Evolutionary conservation across 352 stramenopile genomes (phyloP), one percentile per base, ranked within the genome.

Genomic region (Lagenidium giganteum): DNA sequence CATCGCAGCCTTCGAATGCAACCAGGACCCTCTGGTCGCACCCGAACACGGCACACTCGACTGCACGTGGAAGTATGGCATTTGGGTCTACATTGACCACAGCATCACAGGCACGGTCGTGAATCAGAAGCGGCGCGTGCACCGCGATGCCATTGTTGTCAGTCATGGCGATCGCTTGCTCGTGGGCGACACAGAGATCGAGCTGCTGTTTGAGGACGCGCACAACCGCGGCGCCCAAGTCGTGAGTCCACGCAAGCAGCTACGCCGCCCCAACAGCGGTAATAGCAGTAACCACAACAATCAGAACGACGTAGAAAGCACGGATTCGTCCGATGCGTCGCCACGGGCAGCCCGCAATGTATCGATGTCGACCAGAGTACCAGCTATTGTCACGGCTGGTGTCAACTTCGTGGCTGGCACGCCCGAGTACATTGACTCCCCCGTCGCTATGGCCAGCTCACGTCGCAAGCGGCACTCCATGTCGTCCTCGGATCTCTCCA

Each of bases 31-130:
- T 5, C 40, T 58, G 50, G 50, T 59, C 29, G 47, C 51, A 4
- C 14, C 29, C 0, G 13, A 30, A 26, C 51, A 59, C 16, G 51
- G 51, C 38, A 59, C 51, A 21, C 37, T 59, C 29, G 51, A 59
- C 42, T 59, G 42, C 42, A 59, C 51, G 27, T 25, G 25, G 18
- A 38, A 60, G 21, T 45, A 70, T 6, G 67, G 73, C 21, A 42
- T 89, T 4, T 91, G 79, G 79, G 70, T 91, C 28, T 91, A 77
- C 29, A 78, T 85, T 18, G 79, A 91, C 59, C 79, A 91, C 45
- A 91, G 79, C 39, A 34, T 39, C 2, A 20, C 44, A 4, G 79
- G 79, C 27, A 81, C 71, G 17, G 51, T 46, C 11, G 37, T 87
- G 6, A 80, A 85, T 52, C 49, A 54, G 3, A 51, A 47, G 30